Percentiles rank a stretch among this genome's conserved stretches.
These are phyloP conservation scores for Trichosporon sp. DNA, from an alignment of 1,284 basidiomycete genomes.

Conservation along the genomic window DNA sequence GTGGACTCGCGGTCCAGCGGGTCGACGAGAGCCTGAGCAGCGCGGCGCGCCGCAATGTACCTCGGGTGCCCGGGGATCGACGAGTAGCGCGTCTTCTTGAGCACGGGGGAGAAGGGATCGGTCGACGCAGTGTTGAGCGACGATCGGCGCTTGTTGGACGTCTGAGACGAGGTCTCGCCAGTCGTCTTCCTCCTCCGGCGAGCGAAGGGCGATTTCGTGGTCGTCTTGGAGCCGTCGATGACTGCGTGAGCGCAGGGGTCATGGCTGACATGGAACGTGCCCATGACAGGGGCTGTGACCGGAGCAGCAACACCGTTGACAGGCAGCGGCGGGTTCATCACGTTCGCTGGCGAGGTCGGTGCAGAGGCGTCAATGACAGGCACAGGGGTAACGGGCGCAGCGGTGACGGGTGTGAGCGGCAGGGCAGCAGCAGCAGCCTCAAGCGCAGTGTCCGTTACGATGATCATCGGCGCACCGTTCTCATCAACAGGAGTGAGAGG, in stretches of 20 bases:
- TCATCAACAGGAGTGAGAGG: conserved; percentile 1
- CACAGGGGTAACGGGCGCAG: neutral
- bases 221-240: conserved; percentile 38
- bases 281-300: conserved; percentile 31
- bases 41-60: conserved; percentile 34
- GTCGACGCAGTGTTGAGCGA: conserved; percentile 9
- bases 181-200: conserved; percentile 29
- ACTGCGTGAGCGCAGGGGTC: conserved; percentile 42
- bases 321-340: conserved; percentile 12
- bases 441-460: conserved; percentile 23
- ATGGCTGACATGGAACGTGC: conserved; percentile 35
- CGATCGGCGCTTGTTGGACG: conserved; percentile 25
- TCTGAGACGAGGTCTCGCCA: conserved; percentile 24
- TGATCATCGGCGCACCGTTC: conserved; percentile 19
- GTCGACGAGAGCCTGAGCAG: conserved; percentile 23
- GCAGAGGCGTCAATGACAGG: conserved; percentile 11
- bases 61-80: conserved; percentile 46
- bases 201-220: conserved; percentile 45
- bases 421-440: conserved; percentile 20
- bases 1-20: conserved; percentile 31
- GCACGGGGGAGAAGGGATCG: conserved; percentile 28
- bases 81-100: conserved; percentile 38
- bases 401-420: conserved; percentile 20
- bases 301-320: neutral
- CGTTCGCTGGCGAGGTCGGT: conserved; percentile 6